Conservation (phyloP, 2,329 filamentous ascomycete species). For the Penicillium concentricum region DNA sequence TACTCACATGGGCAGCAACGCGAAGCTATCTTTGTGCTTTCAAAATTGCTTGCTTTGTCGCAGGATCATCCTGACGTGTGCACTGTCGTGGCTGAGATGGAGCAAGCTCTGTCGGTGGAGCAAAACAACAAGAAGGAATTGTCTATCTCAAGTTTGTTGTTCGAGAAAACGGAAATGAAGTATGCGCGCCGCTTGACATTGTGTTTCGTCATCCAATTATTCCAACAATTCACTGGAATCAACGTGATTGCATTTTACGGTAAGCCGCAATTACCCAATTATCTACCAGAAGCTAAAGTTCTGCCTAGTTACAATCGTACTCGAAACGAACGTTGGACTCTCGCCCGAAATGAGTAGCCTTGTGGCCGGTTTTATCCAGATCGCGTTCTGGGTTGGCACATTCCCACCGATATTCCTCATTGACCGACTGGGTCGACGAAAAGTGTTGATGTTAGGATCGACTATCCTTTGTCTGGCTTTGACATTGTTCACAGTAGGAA, state of each 20-base stretch:
- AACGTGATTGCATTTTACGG: not conserved
- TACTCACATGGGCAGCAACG: not conserved
- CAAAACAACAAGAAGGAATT: not conserved
- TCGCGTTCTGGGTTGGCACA: constrained; percentile 5
- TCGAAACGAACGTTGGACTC: not conserved
- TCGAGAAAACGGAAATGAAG: not conserved
- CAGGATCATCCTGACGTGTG: not conserved
- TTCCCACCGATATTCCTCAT: constrained; percentile 4
- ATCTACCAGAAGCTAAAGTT: not conserved
- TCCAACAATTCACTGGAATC: not conserved
- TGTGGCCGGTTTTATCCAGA: constrained; percentile 1
- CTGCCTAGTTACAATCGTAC: not conserved
- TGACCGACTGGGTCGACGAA: constrained; percentile 4
- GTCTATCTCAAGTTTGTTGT: not conserved
- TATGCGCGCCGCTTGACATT: not conserved
- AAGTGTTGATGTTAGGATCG: constrained; percentile 1
- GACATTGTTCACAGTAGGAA: not conserved
- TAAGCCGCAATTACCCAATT: not conserved
- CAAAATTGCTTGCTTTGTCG: not conserved
- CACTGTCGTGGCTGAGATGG: not conserved
- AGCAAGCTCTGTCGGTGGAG: not conserved
- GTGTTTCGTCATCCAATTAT: not conserved
- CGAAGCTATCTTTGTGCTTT: not conserved
- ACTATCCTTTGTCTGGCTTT: not conserved
- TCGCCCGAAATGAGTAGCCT: not conserved